phyloP scores from a whole-genome alignment of 1,284 basidiomycete species.

The Porogramme epimiltina region DNA sequence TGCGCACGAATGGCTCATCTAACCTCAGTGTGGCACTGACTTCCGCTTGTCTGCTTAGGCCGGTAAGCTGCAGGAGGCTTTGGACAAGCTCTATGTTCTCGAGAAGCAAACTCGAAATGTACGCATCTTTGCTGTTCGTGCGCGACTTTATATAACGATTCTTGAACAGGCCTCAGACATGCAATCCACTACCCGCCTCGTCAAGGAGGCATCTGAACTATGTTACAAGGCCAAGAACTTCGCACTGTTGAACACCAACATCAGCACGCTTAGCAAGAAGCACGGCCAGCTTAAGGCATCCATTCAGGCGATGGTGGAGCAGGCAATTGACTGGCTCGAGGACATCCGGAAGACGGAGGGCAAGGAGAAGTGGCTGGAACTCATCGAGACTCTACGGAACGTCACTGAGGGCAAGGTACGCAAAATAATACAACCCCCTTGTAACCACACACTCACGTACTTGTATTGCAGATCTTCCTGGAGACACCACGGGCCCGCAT shows the following conservation, averaged over 20 bases:
- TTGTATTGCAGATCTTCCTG: conserved; percentile 94
- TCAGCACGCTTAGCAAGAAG: conserved; percentile 87
- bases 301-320: conserved; percentile 90
- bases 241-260: conserved; percentile 70
- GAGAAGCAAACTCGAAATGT: conserved; percentile 99
- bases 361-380: conserved; percentile 78
- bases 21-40: conserved; percentile 15
- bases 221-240: conserved; percentile 76
- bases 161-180: conserved; percentile 84
- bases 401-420: conserved; percentile 96
- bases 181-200: conserved; percentile 85
- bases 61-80: conserved; percentile 80
- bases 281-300: conserved; percentile 96
- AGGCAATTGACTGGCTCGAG: conserved; percentile 79
- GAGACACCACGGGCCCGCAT: conserved; percentile 96
- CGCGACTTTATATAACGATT: background rate
- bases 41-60: conserved; percentile 43
- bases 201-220: conserved; percentile 72
- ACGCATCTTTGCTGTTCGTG: conserved; percentile 26
- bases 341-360: conserved; percentile 72
- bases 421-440: conserved; percentile 7
- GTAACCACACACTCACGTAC: background rate
- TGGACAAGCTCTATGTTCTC: conserved; percentile 87
- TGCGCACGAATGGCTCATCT: conserved; percentile 29
- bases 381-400: conserved; percentile 86